These are phyloP conservation scores for Diddensiella caesifluorescens DNA, from an alignment of 805 yeast species.

Conservation along the genomic window DNA sequence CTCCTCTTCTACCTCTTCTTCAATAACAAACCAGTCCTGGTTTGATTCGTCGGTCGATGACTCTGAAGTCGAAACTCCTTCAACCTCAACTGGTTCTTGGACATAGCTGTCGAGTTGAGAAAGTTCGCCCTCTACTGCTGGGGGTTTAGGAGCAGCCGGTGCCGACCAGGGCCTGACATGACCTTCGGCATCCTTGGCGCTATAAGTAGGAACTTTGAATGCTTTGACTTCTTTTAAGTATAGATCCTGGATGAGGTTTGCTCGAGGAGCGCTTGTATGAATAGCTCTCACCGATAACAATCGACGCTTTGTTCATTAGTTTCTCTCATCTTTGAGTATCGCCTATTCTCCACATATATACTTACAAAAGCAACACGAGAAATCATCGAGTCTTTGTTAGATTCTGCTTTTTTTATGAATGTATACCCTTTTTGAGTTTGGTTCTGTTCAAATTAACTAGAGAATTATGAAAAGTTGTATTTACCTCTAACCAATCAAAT, in stretches of 20 bases:
- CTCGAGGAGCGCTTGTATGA: constrained; percentile 1
- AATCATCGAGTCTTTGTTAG: too few species aligned
- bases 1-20: constrained; percentile 32
- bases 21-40: constrained; percentile 42
- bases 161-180: constrained; percentile 77
- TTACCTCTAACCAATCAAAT: too few species aligned
- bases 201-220: constrained; percentile 76
- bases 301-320: constrained; percentile 1
- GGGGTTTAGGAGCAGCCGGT: constrained; percentile 74
- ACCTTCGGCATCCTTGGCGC: constrained; percentile 69
- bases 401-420: too few species aligned
- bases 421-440: too few species aligned
- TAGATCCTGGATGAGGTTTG: constrained; percentile 69
- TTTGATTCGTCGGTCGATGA: constrained; percentile 22
- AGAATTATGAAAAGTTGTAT: too few species aligned
- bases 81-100: constrained; percentile 40
- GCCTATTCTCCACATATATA: neutral
- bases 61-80: constrained; percentile 23
- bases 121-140: constrained; percentile 72
- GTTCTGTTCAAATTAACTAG: too few species aligned
- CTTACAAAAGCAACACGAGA: constrained; percentile 18
- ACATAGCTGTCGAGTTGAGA: constrained; percentile 46
- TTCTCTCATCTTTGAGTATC: too few species aligned
- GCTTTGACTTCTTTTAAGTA: constrained; percentile 82
- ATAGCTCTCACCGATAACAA: constrained; percentile 1